Base-by-base conservation (phyloP, 805 yeast species). In the Pichia ethanolica region DNA sequence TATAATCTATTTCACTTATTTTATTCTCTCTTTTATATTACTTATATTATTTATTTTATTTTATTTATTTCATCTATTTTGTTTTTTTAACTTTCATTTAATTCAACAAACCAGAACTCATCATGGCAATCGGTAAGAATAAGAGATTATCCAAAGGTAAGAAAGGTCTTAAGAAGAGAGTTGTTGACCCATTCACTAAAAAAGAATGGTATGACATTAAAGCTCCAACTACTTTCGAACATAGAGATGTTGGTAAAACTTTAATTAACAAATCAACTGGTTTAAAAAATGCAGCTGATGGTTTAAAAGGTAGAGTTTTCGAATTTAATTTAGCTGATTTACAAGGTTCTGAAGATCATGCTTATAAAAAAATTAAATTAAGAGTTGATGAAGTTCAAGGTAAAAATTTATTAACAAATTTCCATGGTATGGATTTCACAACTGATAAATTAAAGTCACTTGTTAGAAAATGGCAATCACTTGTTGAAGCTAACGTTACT, bases 381-480 rank as follows among this genome's bases (percentile, higher is more conserved):
- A 89, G 97, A 80, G 96, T 91, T 66, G 98, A 90, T 70, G 98
- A 91, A 79, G 96, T 90, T 65, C 97, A 91, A 80, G 98, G 97
- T 79, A 88, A 89, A 81, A 89, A 90, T 85, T 82, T 90, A 71
- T 82, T 90, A 73, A 90, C 98, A 81, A 91, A 91, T 95, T 91
- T 90, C 95, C 97, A 90, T 82, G 98, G 98, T 70, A 76, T 91
- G 76, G 95, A 89, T 81, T 90, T 91, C 85, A 90, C 98, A 70
- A 80, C 95, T 61, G 97, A 90, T 81, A 91, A 91, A 82, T 80
- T 91, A 72, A 88, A 95, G 80, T 90, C 97, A 53, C 82, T 91
- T 74, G 97, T 90, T 59, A 89, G 97, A 84, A 90, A 91, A 78
- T 91, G 97, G 97, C 98, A 90, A 82, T 83, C 97, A 61, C 81